phyloP scores from a whole-genome alignment of 768 basidiomycete species.

The Lentinus tigrinus region DNA sequence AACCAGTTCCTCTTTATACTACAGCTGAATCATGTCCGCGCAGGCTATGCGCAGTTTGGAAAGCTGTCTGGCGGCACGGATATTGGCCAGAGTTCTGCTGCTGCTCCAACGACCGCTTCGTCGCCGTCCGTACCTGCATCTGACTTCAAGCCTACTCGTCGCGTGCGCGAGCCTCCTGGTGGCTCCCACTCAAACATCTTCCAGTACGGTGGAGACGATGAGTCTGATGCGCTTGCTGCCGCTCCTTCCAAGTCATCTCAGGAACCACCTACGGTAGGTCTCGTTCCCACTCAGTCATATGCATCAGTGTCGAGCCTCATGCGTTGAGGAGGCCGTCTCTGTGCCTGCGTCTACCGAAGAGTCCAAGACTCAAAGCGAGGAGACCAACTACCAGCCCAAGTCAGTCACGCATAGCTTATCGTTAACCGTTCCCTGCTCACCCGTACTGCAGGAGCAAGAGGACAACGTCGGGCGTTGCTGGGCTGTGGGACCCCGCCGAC shows the following conservation, averaged over 20 bases:
- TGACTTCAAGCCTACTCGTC: conserved; percentile 52
- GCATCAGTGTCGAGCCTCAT: neutral
- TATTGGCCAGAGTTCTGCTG: conserved; percentile 21
- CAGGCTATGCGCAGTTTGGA: conserved; percentile 74
- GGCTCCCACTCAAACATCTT: conserved; percentile 52
- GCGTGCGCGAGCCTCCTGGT: conserved; percentile 55
- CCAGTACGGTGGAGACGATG: conserved; percentile 40
- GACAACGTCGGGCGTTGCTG: conserved; percentile 41
- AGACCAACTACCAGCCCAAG: neutral
- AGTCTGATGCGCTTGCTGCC: conserved; percentile 57
- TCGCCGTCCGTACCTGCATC: conserved; percentile 22
- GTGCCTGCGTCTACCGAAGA: neutral
- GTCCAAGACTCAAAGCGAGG: neutral
- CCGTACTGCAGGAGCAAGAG: conserved; percentile 45
- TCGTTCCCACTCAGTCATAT: neutral
- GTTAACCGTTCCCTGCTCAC: neutral
- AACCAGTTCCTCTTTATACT: neutral
- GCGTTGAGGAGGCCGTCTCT: neutral
- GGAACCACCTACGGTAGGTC: neutral
- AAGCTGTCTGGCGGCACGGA: conserved; percentile 38
- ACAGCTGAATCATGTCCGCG: neutral
- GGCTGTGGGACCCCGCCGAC: conserved; percentile 34
- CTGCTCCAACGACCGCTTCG: conserved; percentile 6
- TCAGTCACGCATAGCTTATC: neutral
- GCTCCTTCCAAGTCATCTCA: conserved; percentile 44